Evolutionary conservation across 2,329 filamentous ascomycete genomes (phyloP), one percentile per base, ranked within the genome.

Genomic region (Aspergillus bombycis): DNA sequence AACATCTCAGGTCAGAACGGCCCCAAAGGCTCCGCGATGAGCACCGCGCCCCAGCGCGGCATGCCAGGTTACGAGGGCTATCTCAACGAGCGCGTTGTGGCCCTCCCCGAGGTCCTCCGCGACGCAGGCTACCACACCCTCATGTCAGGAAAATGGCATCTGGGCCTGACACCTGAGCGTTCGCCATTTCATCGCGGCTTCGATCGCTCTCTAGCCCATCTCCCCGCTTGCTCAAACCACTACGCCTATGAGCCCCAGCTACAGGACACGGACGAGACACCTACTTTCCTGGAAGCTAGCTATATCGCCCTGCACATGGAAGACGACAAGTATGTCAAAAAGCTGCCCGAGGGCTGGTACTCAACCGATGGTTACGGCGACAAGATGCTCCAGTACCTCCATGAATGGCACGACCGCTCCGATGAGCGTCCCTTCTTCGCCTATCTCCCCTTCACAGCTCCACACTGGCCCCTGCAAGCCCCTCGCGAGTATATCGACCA

Each of bases 1-100:
- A 85, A 85, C 67, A 80, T 83, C 66, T 81, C 79, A 26, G 82
- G 81, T 11, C 83, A 85, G 65, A 85, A 85, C 68, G 83, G 82
- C 5, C 83, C 83, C 26, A 82, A 82, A 53, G 81, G 81, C 14
- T 83, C 81, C 12, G 78, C 79, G 60, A 84, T 83, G 77, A 80
- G 79, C 53, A 85, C 83, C 0, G 83, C 83, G 4, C 83, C 83
- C 0, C 85, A 88, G 69, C 79, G 85, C 41, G 87, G 79, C n/a
- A 81, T 81, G 79, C 86, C 86, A 0, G 87, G 87, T 0, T 87
- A 89, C 63, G 87, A 89, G 71, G 87, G 87, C 0, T 89, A 89
- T 67, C 78, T 89, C 38, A 89, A 89, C 62, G 82, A 86, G 65
- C 78, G 81, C 1, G 86, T 89, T 2, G 87, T 80, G 1, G 82